Base-by-base conservation (phyloP, 768 basidiomycete species). In the Rhizopogon vinicolor region DNA sequence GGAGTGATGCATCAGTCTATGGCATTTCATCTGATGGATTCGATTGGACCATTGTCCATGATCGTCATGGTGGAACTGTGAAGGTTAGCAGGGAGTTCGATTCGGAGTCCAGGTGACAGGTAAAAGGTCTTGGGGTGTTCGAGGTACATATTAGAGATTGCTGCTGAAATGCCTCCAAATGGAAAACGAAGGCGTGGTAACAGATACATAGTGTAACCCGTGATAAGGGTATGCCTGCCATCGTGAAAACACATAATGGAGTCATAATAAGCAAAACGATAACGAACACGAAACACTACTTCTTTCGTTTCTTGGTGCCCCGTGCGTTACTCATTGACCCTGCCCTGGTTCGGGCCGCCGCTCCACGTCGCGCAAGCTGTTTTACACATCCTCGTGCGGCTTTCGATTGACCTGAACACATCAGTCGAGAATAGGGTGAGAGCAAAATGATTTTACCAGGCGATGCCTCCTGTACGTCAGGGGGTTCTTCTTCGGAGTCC, bases 401-500 rank as follows among this genome's bases (percentile, higher is more conserved):
- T 57, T 55, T 70, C 3, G 54, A 62, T 54, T 57, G 63, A 12
- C 58, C 58, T 37, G 62, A 62, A 12, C 18, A 45, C 53, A 53
- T 25, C 33, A 46, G 53, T 68, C 58, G 67, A n/a, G 52, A 58
- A 53, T 55, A 19, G 14, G 41, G 44, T 12, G 25, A 43, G 39
- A n/a, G 18, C 8, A 2, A 31, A 52, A 44, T n/a, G 35, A 41
- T 73, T 76, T 41, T 58, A 86, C 86, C 83, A 65, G 80, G 75
- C 41, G 84, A 84, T 28, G 75, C 72, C 55, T 86, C 85, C 16
- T 74, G 80, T 66, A 75, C 79, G 56, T 86, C 87, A 10, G 67
- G 68, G 51, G 80, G 81, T 7, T 87, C 88, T 39, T 89, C 89
- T 42, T 87, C 87, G 2, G 85, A 83, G 48, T 87, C 86, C 5